Base-by-base conservation (phyloP, 2,329 filamentous ascomycete species). In the Phaeosphaeria sp. region DNA sequence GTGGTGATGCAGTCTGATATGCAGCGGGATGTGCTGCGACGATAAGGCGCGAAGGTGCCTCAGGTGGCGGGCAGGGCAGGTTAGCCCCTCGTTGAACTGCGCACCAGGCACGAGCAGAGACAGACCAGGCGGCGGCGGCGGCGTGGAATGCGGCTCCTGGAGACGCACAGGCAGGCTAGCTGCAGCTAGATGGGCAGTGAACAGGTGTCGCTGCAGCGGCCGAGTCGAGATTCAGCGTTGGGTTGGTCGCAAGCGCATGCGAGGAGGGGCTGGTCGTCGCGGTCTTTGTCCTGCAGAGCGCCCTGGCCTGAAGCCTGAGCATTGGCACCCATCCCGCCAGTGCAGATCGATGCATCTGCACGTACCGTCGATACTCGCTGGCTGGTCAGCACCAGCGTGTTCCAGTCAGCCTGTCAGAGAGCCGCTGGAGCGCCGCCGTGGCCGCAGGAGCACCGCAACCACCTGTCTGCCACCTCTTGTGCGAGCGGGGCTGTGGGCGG, bases 171-270 rank as follows among this genome's bases (percentile, higher is more conserved):
- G 65, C 62, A 55, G 56, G 57, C 59, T 41, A 64, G 56, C 43
- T 56, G 51, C 55, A 42, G 53, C 52, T 50, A 55, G 59, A 48
- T 54, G 60, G 54, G 59, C 59, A 36, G 30, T 66, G 64, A 65
- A 62, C 58, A 59, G 58, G 57, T 64, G 67, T 60, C 43, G 60
- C 55, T 63, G 62, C 65, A 63, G 68, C 57, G 65, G 53, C 53
- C 59, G 59, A 61, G 63, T 61, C 65, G 62, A 66, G 64, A 60
- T 13, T 61, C 58, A 64, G 64, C 64, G 65, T 65, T 71, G 65
- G 64, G 66, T 64, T 62, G 64, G 66, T 64, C 62, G 68, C 66
- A 66, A 66, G 58, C 60, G 67, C 65, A 71, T 68, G 70, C 70
- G 66, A 71, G 64, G 65, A 65, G 63, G 61, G 64, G 44, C 22